Evolutionary conservation across 1,139 yeast species (phyloP), one percentile per base, ranked within the genome.

Genomic region (Candida buenavistaensis): DNA sequence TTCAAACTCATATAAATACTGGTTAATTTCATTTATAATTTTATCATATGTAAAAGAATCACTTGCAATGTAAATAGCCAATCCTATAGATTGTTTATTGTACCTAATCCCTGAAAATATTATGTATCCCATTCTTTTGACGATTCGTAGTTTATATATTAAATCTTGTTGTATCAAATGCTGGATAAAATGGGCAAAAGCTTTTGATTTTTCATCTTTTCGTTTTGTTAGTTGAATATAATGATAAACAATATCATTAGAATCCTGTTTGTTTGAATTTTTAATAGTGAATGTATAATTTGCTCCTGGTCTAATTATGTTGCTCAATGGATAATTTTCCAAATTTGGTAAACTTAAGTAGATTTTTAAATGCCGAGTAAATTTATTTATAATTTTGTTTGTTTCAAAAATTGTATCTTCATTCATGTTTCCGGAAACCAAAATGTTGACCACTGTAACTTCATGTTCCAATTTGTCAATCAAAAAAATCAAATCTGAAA

Each of bases 211-310:
- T 0, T 38, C 25, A 44, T 70, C 65, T 2, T 54, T 50, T 36
- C 81, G 57, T 2, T 43, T 34, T 0, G 86, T 86, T 1, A 80
- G 58, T 52, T 82, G 85, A 22, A 80, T 53, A 46, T 73, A 82
- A 44, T 66, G 65, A 6, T 68, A 68, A 3, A 78, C 55, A 2
- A 78, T 59, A 43, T 69, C 75, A 25, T 73, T 68, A 3, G 72
- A 72, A 47, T 79, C 84, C 12, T 51, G 57, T 12, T 55, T 47
- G 16, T 68, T 62, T 1, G 63, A 21, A 24, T 46, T 59, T 2
- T 33, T 20, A 12, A 55, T 50, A 11, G 58, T 52, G 29, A 57
- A 50, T 14, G 50, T 45, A 36, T 52, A 67, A 34, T 65, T 58
- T 2, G 52, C 55, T 0, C 77, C 74, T 0, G 59, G 53, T 1